Evolutionary conservation across 2,329 filamentous ascomycete genomes (phyloP).

Genomic region (Botrytis fabae): DNA sequence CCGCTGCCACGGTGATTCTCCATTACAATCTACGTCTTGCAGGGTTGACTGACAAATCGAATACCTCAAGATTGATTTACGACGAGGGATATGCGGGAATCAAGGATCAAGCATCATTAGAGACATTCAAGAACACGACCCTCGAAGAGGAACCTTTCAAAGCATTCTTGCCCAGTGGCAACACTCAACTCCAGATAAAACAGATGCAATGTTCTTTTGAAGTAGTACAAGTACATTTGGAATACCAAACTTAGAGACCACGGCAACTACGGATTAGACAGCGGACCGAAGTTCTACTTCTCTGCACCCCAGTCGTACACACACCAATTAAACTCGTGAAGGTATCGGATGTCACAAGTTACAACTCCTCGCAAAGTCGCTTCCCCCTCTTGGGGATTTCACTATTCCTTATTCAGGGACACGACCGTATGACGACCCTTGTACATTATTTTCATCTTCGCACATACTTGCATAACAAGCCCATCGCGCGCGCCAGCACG

Average conservation of each 20-base stretch:
- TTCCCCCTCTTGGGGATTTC: slow-evolving; percentile 19
- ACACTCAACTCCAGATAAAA: background rate
- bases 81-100: slow-evolving; percentile 22
- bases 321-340: slow-evolving; percentile 21
- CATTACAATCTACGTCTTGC: slow-evolving; percentile 4
- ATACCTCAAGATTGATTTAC: slow-evolving; percentile 12
- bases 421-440: slow-evolving; percentile 13
- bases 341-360: slow-evolving; percentile 19
- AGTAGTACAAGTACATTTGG: background rate
- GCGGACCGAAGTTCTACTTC: slow-evolving; percentile 18
- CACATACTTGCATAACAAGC: slow-evolving; percentile 20
- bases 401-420: slow-evolving; percentile 17
- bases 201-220: background rate
- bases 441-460: slow-evolving; percentile 13
- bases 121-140: background rate
- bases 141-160: background rate
- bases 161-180: background rate
- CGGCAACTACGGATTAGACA: slow-evolving; percentile 17
- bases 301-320: slow-evolving; percentile 16
- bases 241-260: background rate
- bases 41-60: slow-evolving; percentile 10
- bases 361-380: slow-evolving; percentile 17
- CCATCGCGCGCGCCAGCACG: slow-evolving; percentile 21
- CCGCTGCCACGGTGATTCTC: slow-evolving; percentile 18
- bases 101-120: slow-evolving; percentile 20